Evolutionary conservation across 83 land plant species (phyloP).

Genomic region (Picea mariana): DNA sequence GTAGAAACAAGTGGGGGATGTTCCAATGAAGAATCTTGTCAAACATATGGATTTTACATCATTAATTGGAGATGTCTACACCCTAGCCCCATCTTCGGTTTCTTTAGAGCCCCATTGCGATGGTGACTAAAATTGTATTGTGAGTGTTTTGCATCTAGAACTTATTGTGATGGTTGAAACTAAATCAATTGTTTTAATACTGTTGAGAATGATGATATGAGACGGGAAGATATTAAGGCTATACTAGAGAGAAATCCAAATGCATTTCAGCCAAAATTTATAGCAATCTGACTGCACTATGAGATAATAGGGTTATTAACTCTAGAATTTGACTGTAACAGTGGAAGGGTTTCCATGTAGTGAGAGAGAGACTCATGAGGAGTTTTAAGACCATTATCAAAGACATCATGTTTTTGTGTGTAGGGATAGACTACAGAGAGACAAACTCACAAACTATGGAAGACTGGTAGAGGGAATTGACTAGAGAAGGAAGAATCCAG

Average conservation of each 20-base stretch:
- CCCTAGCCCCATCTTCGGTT: background rate
- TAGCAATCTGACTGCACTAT: conserved; percentile 71
- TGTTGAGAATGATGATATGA: conserved; percentile 84
- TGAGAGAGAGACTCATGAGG: too few species aligned
- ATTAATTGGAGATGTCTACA: background rate
- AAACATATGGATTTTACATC: conserved; percentile 14
- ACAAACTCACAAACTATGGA: too few species aligned
- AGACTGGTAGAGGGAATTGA: too few species aligned
- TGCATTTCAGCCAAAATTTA: conserved; percentile 98
- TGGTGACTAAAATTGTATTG: conserved; percentile 47
- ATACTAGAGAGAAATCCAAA: conserved; percentile 95
- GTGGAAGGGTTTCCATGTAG: too few species aligned
- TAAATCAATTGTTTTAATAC: conserved; percentile 92
- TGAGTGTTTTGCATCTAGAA: conserved; percentile 97
- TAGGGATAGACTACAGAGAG: too few species aligned
- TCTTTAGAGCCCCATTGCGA: background rate
- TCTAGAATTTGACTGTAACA: too few species aligned
- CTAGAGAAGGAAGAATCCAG: too few species aligned
- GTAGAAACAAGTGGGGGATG: conserved; percentile 8
- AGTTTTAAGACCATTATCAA: too few species aligned
- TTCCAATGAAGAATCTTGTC: conserved; percentile 1
- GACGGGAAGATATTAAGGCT: conserved; percentile 90
- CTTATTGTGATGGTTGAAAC: conserved; percentile 98
- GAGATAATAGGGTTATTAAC: conserved; percentile 57
- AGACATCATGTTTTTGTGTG: too few species aligned